A percentile compares a stretch with the other conserved stretches of the same genome.
Evolutionary conservation across 768 basidiomycete species (phyloP).

Genomic region (Mycena vitilis): DNA sequence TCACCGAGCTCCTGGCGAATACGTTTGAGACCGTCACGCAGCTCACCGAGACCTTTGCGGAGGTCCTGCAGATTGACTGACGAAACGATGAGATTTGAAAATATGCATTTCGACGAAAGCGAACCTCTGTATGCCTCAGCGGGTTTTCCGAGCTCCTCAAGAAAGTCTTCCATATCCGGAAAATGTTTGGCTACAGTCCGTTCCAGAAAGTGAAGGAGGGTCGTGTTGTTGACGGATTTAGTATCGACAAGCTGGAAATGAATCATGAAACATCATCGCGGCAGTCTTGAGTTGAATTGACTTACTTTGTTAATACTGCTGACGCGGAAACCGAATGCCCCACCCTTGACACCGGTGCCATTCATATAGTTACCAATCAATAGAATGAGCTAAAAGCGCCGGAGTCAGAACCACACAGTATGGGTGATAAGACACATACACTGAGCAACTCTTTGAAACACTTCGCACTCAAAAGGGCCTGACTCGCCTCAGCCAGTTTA

Average conservation of each 20-base stretch:
- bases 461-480: conserved; percentile 82
- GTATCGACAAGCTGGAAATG: conserved; percentile 88
- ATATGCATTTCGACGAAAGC: conserved; percentile 13
- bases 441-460: conserved; percentile 91
- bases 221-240: conserved; percentile 94
- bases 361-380: conserved; percentile 99
- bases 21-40: conserved; percentile 79
- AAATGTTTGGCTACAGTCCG: conserved; percentile 90
- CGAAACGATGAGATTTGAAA: conserved; percentile 24
- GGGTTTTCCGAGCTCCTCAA: conserved; percentile 90
- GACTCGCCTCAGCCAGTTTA: conserved; percentile 85
- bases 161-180: conserved; percentile 85
- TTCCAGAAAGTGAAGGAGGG: conserved; percentile 94
- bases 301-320: conserved; percentile 96
- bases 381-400: conserved; percentile 76
- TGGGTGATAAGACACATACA: conserved; percentile 53
- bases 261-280: conserved; percentile 10
- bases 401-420: background rate
- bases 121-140: conserved; percentile 93
- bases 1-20: conserved; percentile 86
- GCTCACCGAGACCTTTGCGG: conserved; percentile 76
- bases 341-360: conserved; percentile 94
- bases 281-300: background rate
- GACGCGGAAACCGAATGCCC: conserved; percentile 96
- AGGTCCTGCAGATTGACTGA: conserved; percentile 90